phyloP scores from a whole-genome alignment of 495 filamentous ascomycete species.

The Talaromyces trachyspermus region DNA sequence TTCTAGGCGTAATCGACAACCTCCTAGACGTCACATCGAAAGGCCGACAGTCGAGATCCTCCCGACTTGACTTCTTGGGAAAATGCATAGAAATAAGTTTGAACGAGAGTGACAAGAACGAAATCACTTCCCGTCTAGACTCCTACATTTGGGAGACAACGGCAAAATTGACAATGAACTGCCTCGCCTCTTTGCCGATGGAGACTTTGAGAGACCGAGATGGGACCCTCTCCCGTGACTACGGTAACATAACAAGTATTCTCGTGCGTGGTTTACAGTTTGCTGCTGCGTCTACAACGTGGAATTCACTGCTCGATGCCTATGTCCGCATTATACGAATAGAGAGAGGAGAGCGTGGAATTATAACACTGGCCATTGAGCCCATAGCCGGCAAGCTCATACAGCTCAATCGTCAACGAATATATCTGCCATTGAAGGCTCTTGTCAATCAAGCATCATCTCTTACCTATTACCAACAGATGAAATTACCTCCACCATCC shows the following conservation, averaged over 20 bases:
- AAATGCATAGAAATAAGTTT: conserved; percentile 29
- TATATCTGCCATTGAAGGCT: conserved; percentile 24
- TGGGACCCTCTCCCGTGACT: conserved; percentile 47
- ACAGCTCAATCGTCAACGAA: conserved; percentile 12
- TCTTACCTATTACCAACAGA: conserved; percentile 23
- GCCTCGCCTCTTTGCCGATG: conserved; percentile 29
- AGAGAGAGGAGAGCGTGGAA: conserved; percentile 59
- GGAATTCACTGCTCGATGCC: conserved; percentile 53
- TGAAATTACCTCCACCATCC: neutral
- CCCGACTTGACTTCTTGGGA: conserved; percentile 37
- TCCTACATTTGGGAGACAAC: conserved; percentile 28
- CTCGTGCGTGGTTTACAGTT: conserved; percentile 55
- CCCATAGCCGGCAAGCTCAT: conserved; percentile 53
- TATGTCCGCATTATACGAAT: conserved; percentile 50
- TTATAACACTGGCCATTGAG: conserved; percentile 57
- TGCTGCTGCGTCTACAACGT: conserved; percentile 36
- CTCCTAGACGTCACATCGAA: conserved; percentile 42
- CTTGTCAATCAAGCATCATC: conserved; percentile 29
- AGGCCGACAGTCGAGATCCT: conserved; percentile 39
- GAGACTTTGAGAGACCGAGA: conserved; percentile 38
- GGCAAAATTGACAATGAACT: conserved; percentile 25
- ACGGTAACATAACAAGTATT: conserved; percentile 60
- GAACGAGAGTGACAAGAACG: neutral
- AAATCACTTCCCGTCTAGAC: conserved; percentile 4
- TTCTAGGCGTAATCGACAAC: conserved; percentile 24